Percentiles rank a stretch among this genome's conserved stretches.
phyloP scores from a whole-genome alignment of 2,329 filamentous ascomycete species.

The Byssochlamys sp. region DNA sequence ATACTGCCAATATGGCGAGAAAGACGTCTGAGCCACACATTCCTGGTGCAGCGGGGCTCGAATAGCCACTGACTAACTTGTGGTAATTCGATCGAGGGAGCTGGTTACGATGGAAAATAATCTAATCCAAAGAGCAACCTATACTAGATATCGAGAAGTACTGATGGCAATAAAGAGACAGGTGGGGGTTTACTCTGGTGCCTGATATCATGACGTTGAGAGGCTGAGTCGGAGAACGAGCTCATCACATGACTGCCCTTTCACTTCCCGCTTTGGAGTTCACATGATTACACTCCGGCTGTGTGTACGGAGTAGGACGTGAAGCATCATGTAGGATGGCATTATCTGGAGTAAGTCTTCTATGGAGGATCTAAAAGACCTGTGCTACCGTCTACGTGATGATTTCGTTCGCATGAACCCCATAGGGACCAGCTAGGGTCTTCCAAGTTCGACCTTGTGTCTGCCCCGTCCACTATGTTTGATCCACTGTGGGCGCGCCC shows the following conservation, averaged over 20 bases:
- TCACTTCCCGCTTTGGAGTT: neutral
- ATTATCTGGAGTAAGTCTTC: too few species aligned
- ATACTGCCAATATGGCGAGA: slow-evolving; percentile 50
- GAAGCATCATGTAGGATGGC: too few species aligned
- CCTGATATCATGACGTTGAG: neutral
- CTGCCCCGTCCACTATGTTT: neutral
- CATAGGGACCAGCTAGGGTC: neutral
- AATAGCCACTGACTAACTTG: neutral
- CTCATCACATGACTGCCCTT: slow-evolving; percentile 1
- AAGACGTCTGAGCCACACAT: slow-evolving; percentile 56
- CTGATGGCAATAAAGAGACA: neutral
- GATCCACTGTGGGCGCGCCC: neutral
- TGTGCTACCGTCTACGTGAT: too few species aligned
- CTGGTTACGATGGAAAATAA: neutral
- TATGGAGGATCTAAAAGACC: neutral
- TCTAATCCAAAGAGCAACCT: neutral
- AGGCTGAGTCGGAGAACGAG: neutral
- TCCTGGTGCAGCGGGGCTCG: slow-evolving; percentile 8
- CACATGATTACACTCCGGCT: too few species aligned
- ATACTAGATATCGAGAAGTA: neutral
- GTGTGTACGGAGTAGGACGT: too few species aligned
- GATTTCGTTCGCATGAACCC: neutral
- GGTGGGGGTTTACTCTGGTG: neutral
- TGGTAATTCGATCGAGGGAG: neutral
- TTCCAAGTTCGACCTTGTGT: neutral